These are phyloP conservation scores for Poterioochromonas sp. DNA, from an alignment of 352 stramenopile genomes.

Conservation along the genomic window DNA sequence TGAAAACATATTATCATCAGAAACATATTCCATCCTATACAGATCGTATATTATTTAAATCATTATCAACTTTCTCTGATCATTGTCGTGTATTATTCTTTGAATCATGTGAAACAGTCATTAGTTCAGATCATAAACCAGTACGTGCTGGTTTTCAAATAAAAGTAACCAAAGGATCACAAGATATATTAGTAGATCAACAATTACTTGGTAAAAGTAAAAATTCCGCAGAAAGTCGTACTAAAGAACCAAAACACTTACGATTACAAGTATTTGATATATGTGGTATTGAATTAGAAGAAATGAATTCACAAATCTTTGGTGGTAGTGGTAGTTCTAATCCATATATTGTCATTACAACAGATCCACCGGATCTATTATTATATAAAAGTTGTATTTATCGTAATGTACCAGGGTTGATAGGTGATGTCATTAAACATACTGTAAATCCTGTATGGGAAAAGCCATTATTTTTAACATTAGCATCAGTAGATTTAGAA, in stretches of 20 bases:
- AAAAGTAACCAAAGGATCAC: not conserved
- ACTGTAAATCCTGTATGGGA: slow-evolving; percentile 16
- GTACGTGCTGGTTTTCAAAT: slow-evolving; percentile 2
- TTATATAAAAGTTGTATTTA: not conserved
- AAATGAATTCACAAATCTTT: slow-evolving; percentile 19
- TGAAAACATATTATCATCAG: not conserved
- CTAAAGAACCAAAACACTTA: not conserved
- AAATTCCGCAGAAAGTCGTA: no score
- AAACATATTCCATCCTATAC: slow-evolving; percentile 18
- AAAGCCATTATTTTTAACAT: not conserved
- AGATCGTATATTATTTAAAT: slow-evolving; percentile 27
- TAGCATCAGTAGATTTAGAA: slow-evolving; percentile 9
- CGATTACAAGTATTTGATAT: not conserved
- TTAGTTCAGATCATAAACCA: slow-evolving; percentile 30
- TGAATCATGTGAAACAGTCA: slow-evolving; percentile 19
- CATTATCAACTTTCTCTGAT: not conserved
- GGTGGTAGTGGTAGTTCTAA: slow-evolving; percentile 5
- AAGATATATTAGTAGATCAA: not conserved
- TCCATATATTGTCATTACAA: slow-evolving; percentile 9
- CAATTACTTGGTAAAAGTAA: not conserved
- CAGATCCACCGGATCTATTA: slow-evolving; percentile 9
- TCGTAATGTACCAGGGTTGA: not conserved
- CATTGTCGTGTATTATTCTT: slow-evolving; percentile 11
- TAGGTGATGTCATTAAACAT: slow-evolving; percentile 7
- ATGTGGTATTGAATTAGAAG: not conserved